Percentiles rank a stretch among this genome's conserved stretches.
Conservation (phyloP, 2,329 filamentous ascomycete genomes). For the Diaporthe ilicicola region DNA sequence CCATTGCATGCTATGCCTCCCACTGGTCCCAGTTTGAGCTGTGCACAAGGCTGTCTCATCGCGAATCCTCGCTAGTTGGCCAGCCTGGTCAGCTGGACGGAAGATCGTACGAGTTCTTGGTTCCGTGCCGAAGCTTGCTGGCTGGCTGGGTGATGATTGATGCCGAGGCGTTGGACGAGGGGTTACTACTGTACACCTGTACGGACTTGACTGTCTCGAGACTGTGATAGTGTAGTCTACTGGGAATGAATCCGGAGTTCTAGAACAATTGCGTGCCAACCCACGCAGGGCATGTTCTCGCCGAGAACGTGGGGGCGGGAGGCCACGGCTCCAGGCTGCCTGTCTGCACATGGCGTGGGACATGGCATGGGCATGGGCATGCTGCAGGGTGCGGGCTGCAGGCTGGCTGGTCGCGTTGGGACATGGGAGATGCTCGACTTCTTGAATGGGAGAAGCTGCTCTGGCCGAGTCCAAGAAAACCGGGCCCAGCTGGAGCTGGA, state of each 20-base stretch:
- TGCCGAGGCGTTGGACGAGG: constrained; percentile 4
- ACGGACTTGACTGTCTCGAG: too few relatives aligned
- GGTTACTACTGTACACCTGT: too few relatives aligned
- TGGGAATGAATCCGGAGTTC: neutral
- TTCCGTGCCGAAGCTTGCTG: constrained; percentile 22
- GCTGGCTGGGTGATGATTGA: neutral
- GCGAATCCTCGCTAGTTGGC: constrained; percentile 1
- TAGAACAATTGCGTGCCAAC: constrained; percentile 18
- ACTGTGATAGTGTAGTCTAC: neutral
- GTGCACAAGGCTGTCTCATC: constrained; percentile 15
- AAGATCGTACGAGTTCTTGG: constrained; percentile 13
- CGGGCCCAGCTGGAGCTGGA: neutral
- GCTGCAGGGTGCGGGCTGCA: constrained; percentile 8
- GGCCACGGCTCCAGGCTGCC: constrained; percentile 10
- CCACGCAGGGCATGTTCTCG: neutral
- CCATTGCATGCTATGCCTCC: neutral
- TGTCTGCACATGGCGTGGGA: constrained; percentile 20
- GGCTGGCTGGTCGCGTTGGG: neutral
- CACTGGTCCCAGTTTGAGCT: constrained; percentile 7
- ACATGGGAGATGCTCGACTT: neutral
- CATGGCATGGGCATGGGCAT: neutral
- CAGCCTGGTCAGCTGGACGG: constrained; percentile 17
- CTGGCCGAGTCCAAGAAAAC: neutral
- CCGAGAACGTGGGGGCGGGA: constrained; percentile 22
- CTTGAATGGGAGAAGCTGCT: neutral